Evolutionary conservation across 1,284 basidiomycete species (phyloP).

Genomic region (Moniliophthora roreri): DNA sequence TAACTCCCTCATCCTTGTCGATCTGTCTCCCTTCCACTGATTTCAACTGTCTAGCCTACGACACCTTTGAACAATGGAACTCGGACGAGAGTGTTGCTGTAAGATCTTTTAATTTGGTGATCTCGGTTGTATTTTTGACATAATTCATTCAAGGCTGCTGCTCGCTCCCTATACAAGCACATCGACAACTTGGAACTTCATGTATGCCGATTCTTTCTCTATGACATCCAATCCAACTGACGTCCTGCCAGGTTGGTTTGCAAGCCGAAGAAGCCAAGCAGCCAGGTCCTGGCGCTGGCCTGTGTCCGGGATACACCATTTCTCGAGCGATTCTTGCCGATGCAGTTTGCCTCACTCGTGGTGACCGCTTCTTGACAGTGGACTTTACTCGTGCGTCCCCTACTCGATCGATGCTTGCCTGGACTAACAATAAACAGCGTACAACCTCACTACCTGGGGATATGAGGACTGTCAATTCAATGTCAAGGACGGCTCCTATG

Average conservation of each 20-base stretch:
- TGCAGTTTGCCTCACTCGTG: slow-evolving; percentile 70
- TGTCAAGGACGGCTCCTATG: slow-evolving; percentile 65
- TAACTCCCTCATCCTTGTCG: slow-evolving; percentile 18
- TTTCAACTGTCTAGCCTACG: slow-evolving; percentile 43
- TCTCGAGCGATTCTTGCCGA: slow-evolving; percentile 84
- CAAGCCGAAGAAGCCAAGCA: slow-evolving; percentile 77
- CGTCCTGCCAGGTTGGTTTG: slow-evolving; percentile 51
- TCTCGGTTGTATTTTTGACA: no score
- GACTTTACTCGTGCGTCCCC: slow-evolving; percentile 64
- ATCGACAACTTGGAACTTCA: slow-evolving; percentile 80
- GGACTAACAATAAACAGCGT: slow-evolving; percentile 39
- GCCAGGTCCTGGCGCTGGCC: slow-evolving; percentile 72
- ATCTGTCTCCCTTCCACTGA: not conserved
- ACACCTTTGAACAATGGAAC: slow-evolving; percentile 79
- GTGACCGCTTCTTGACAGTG: slow-evolving; percentile 79
- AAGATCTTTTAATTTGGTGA: slow-evolving; percentile 24
- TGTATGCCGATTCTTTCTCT: slow-evolving; percentile 31
- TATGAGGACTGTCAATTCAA: slow-evolving; percentile 70
- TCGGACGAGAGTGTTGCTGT: slow-evolving; percentile 61
- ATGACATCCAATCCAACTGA: no score
- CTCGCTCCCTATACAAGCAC: slow-evolving; percentile 68
- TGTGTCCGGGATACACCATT: slow-evolving; percentile 87
- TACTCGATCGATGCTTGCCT: slow-evolving; percentile 7
- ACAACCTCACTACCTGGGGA: slow-evolving; percentile 77
- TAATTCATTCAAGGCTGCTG: slow-evolving; percentile 52